These are phyloP conservation scores for Ambrosia artemisiifolia DNA, from an alignment of 129 eudicot genomes.

Conservation along the genomic window DNA sequence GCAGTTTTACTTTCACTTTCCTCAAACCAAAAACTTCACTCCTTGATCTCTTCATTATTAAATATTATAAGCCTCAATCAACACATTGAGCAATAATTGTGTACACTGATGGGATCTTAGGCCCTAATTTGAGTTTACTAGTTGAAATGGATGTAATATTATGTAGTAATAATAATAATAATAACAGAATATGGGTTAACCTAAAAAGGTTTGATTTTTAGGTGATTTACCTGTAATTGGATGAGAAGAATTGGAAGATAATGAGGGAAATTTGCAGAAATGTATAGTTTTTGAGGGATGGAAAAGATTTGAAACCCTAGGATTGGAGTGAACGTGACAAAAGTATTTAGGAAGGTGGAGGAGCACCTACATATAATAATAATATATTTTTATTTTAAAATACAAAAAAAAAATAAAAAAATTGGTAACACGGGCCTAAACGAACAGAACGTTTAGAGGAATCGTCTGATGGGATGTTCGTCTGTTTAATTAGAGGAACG, in stretches of 20 bases:
- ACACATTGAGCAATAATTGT: constrained; percentile 22
- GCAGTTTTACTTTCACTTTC: constrained; percentile 50
- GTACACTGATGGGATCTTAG: not conserved
- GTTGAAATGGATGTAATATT: constrained; percentile 11
- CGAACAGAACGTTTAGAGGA: too few species aligned
- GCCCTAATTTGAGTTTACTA: constrained; percentile 14
- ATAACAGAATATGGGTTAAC: not conserved
- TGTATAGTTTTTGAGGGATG: not conserved
- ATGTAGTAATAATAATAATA: not conserved
- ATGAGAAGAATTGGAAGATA: not conserved
- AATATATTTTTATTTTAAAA: not conserved
- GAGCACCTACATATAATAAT: not conserved
- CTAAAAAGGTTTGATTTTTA: constrained; percentile 8
- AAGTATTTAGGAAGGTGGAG: not conserved
- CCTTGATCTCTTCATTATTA: constrained; percentile 77
- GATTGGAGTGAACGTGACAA: constrained; percentile 17
- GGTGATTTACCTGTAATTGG: constrained; percentile 11
- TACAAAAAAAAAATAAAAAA: too few species aligned
- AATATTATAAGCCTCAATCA: too few species aligned
- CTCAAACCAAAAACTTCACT: constrained; percentile 52
- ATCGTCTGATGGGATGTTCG: too few species aligned
- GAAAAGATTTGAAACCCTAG: constrained; percentile 2
- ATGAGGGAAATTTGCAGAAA: not conserved
- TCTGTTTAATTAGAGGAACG: too few species aligned
- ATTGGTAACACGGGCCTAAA: too few species aligned